phyloP scores from a whole-genome alignment of 1,284 basidiomycete species.

The Trametes hirsuta region DNA sequence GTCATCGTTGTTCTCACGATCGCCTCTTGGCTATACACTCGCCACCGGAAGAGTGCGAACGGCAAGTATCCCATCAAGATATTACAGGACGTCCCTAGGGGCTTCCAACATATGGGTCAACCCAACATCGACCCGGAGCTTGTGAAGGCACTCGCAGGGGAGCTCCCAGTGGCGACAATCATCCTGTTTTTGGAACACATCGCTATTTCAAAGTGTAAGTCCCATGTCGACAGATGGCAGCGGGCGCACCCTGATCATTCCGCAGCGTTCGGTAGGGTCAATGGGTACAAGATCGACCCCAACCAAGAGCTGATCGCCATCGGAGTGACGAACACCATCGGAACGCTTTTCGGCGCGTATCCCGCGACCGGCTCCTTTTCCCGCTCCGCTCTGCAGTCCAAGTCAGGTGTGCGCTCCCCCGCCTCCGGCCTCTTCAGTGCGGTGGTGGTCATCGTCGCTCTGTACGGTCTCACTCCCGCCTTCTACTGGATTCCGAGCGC shows the following conservation, averaged over 20 bases:
- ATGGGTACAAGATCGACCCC: conserved; percentile 96
- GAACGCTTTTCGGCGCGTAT: conserved; percentile 87
- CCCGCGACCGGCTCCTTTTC: conserved; percentile 98
- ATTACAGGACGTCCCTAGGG: conserved; percentile 80
- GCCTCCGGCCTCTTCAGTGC: conserved; percentile 87
- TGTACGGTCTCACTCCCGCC: conserved; percentile 89
- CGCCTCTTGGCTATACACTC: conserved; percentile 81
- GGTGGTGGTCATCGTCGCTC: conserved; percentile 87
- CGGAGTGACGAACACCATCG: conserved; percentile 90
- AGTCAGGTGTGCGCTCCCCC: conserved; percentile 96
- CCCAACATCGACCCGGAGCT: conserved; percentile 69
- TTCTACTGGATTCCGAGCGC: conserved; percentile 87
- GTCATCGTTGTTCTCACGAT: conserved; percentile 84
- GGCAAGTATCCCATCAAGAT: conserved; percentile 86
- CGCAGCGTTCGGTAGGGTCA: conserved; percentile 89
- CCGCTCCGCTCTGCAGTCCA: conserved; percentile 92
- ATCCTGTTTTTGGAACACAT: conserved; percentile 96
- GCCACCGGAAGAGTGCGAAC: conserved; percentile 54
- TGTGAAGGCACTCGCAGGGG: conserved; percentile 67
- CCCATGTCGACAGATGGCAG: neutral
- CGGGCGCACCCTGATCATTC: neutral
- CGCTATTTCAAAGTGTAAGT: conserved; percentile 86
- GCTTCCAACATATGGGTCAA: conserved; percentile 75
- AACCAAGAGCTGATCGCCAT: conserved; percentile 98
- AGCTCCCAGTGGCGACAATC: conserved; percentile 91